These are phyloP conservation scores for Gossypium anomalum DNA, from an alignment of 345 rosid genomes.

Conservation along the genomic window DNA sequence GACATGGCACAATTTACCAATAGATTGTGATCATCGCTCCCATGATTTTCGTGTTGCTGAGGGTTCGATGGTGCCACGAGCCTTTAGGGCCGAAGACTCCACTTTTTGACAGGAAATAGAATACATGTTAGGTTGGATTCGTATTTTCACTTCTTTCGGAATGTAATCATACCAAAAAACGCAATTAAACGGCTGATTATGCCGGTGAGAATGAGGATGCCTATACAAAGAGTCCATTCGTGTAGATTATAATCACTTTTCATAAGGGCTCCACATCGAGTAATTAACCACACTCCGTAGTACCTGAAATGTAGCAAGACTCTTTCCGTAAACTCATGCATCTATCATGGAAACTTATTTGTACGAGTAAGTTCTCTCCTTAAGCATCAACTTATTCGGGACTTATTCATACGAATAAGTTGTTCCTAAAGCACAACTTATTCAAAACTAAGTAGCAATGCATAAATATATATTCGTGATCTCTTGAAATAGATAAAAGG, in stretches of 20 bases:
- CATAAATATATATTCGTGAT: background rate
- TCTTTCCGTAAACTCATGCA: background rate
- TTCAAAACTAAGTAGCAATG: background rate
- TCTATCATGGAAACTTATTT: background rate
- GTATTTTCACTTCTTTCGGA: slow-evolving; percentile 55
- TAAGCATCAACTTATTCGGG: no score
- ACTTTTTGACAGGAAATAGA: background rate
- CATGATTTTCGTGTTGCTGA: background rate
- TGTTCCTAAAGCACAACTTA: no score
- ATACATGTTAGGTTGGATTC: background rate
- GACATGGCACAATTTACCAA: background rate
- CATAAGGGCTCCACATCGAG: slow-evolving; percentile 65
- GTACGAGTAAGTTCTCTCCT: background rate
- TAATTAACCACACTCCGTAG: slow-evolving; percentile 84
- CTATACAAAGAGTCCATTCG: slow-evolving; percentile 50
- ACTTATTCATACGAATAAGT: no score
- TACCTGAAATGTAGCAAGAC: slow-evolving; percentile 42
- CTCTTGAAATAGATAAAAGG: background rate
- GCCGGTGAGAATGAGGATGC: slow-evolving; percentile 53
- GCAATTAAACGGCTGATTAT: slow-evolving; percentile 47
- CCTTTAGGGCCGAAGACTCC: background rate
- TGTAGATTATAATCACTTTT: slow-evolving; percentile 56
- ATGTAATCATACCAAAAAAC: slow-evolving; percentile 56
- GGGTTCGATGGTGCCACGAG: background rate
- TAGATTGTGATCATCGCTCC: background rate